Conservation (phyloP, 2,329 filamentous ascomycete species). For the Claviceps monticola region DNA sequence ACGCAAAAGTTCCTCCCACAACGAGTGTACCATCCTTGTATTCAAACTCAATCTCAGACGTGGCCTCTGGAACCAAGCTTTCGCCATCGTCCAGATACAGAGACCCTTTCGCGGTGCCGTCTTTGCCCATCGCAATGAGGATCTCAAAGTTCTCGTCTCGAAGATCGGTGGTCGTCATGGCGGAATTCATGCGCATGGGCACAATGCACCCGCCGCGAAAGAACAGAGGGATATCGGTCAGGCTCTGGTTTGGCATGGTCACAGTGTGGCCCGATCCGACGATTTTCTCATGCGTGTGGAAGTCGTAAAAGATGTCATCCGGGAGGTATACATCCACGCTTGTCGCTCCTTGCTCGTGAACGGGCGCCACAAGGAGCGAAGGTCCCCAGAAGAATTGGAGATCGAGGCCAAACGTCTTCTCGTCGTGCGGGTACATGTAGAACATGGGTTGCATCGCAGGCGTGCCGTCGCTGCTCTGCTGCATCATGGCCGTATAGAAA, state of each 20-base stretch:
- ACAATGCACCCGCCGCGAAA: conserved; percentile 49
- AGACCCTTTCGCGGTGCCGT: conserved; percentile 48
- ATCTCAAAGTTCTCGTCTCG: conserved; percentile 53
- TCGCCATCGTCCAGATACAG: conserved; percentile 68
- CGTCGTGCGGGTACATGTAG: conserved; percentile 47
- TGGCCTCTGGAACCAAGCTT: conserved; percentile 25
- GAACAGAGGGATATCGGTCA: conserved; percentile 44
- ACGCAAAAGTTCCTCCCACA: conserved; percentile 18
- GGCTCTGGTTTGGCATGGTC: conserved; percentile 19
- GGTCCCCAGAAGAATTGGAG: conserved; percentile 34
- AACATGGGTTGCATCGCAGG: conserved; percentile 56
- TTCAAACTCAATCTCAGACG: conserved; percentile 27
- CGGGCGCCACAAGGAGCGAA: conserved; percentile 29
- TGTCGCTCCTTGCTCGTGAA: conserved; percentile 26
- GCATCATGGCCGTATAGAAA: conserved; percentile 56
- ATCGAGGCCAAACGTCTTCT: conserved; percentile 26
- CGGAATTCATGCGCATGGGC: conserved; percentile 38
- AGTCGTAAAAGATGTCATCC: conserved; percentile 32
- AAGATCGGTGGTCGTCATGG: conserved; percentile 49
- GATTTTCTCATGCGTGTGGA: conserved; percentile 29
- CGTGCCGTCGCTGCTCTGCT: conserved; percentile 41
- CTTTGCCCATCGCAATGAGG: conserved; percentile 46
- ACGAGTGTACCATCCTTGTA: conserved; percentile 39
- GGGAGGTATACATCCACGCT: conserved; percentile 31
- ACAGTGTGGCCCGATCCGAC: conserved; percentile 22